Evolutionary conservation across 768 basidiomycete genomes (phyloP).

Genomic region (Tephrocybe sp.): DNA sequence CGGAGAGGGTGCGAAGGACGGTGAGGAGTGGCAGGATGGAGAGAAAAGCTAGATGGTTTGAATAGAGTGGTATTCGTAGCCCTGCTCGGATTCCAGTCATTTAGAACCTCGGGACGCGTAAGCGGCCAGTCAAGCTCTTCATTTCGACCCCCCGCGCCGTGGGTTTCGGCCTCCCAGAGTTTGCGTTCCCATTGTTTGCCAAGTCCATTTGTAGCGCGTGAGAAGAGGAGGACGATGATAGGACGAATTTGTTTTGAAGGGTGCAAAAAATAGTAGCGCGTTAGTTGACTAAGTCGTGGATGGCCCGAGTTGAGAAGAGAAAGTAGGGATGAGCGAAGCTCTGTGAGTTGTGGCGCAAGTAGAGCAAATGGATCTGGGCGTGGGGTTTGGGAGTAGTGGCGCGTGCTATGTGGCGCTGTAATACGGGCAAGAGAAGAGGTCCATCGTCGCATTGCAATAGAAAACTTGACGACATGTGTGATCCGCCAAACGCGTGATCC

Average conservation of each 20-base stretch:
- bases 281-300: constrained; percentile 77
- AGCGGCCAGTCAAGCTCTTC: constrained; percentile 71
- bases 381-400: constrained; percentile 5
- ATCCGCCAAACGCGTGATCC: background rate
- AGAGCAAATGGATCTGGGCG: constrained; percentile 65
- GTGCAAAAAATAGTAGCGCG: constrained; percentile 90
- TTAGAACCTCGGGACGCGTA: constrained; percentile 71
- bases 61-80: constrained; percentile 60
- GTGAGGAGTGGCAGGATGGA: constrained; percentile 23
- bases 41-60: constrained; percentile 35
- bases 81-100: constrained; percentile 86
- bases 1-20: constrained; percentile 27
- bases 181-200: constrained; percentile 60
- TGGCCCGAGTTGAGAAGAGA: constrained; percentile 80
- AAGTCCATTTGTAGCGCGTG: constrained; percentile 88
- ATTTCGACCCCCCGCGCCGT: constrained; percentile 44
- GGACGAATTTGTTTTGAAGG: constrained; percentile 91
- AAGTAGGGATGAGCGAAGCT: constrained; percentile 67
- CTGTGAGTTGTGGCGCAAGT: constrained; percentile 64
- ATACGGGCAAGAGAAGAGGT: constrained; percentile 7
- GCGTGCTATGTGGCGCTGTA: constrained; percentile 8
- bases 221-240: constrained; percentile 79
- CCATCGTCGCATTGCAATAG: constrained; percentile 15
- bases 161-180: constrained; percentile 48
- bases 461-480: constrained; percentile 5